Evolutionary conservation across 2,329 filamentous ascomycete genomes (phyloP).

Genomic region (Cladophialophora yegresii): DNA sequence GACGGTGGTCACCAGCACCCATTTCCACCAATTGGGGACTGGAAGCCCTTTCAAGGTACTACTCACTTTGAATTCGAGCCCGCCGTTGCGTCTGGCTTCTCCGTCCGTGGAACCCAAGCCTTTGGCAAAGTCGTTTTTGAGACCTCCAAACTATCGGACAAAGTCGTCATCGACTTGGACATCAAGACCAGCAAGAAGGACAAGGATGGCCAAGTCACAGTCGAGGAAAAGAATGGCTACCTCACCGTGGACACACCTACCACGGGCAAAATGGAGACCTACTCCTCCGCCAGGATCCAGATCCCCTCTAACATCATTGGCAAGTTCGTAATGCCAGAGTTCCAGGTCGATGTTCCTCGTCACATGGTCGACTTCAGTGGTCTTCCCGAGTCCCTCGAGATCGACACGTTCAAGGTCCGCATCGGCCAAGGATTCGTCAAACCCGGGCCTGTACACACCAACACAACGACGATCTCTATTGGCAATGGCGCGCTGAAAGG

Average conservation of each 20-base stretch:
- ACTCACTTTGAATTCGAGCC: constrained; percentile 31
- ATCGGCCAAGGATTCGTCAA: constrained; percentile 28
- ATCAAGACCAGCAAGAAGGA: constrained; percentile 30
- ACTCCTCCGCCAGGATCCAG: constrained; percentile 24
- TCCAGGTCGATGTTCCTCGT: constrained; percentile 25
- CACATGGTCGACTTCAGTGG: constrained; percentile 31
- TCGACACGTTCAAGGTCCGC: constrained; percentile 20
- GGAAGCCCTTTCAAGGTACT: constrained; percentile 25
- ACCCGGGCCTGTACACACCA: constrained; percentile 28
- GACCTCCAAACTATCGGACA: constrained; percentile 27
- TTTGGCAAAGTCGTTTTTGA: constrained; percentile 31
- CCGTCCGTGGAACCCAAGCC: constrained; percentile 16
- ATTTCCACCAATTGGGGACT: constrained; percentile 57
- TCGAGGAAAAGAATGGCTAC: constrained; percentile 26
- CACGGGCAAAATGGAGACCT: constrained; percentile 16
- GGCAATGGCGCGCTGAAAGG: constrained; percentile 23
- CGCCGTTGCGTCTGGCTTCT: constrained; percentile 19
- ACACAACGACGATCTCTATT: constrained; percentile 18
- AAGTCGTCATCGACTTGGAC: constrained; percentile 28
- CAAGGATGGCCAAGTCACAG: constrained; percentile 19
- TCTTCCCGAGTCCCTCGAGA: constrained; percentile 29
- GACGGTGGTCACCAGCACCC: constrained; percentile 82
- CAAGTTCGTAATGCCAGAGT: constrained; percentile 20
- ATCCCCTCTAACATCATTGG: constrained; percentile 31
- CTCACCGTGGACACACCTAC: constrained; percentile 23